phyloP scores from a whole-genome alignment of 768 basidiomycete genomes.

The Asterophora parasitica region DNA sequence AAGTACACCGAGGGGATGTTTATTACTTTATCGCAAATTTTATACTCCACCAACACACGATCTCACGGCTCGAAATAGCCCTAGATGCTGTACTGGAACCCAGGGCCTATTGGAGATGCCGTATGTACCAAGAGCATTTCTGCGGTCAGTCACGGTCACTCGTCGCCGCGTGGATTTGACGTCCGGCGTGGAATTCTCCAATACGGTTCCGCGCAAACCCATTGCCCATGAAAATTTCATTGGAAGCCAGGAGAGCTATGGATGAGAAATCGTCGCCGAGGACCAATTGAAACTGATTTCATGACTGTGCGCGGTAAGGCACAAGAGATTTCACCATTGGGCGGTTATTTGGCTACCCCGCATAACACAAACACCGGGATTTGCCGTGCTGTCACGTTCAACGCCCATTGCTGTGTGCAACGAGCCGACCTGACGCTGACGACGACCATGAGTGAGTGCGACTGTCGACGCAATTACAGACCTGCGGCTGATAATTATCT shows the following conservation, averaged over 20 bases:
- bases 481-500: neutral
- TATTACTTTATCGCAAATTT: slow-evolving; percentile 5
- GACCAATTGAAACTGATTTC: neutral
- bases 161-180: neutral
- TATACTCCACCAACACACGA: slow-evolving; percentile 9
- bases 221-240: neutral
- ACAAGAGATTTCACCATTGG: neutral
- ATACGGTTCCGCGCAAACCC: neutral
- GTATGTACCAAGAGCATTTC: neutral
- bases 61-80: slow-evolving; percentile 7
- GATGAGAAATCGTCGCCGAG: neutral
- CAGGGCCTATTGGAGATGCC: neutral
- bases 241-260: neutral
- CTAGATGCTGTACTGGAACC: neutral
- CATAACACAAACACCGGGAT: slow-evolving; percentile 19
- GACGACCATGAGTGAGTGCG: slow-evolving; percentile 31
- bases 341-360: slow-evolving; percentile 14
- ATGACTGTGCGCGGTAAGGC: too few relatives aligned
- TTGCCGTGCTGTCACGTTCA: slow-evolving; percentile 11
- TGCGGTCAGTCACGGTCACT: slow-evolving; percentile 1
- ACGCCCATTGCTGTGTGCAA: neutral
- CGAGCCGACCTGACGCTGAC: slow-evolving; percentile 15
- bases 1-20: slow-evolving; percentile 15
- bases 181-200: neutral
- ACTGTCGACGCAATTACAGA: neutral